Percentiles rank a stretch among this genome's conserved stretches.
phyloP scores from a whole-genome alignment of 176 grass and related monocot species.

The Coix lacrymajobi region DNA sequence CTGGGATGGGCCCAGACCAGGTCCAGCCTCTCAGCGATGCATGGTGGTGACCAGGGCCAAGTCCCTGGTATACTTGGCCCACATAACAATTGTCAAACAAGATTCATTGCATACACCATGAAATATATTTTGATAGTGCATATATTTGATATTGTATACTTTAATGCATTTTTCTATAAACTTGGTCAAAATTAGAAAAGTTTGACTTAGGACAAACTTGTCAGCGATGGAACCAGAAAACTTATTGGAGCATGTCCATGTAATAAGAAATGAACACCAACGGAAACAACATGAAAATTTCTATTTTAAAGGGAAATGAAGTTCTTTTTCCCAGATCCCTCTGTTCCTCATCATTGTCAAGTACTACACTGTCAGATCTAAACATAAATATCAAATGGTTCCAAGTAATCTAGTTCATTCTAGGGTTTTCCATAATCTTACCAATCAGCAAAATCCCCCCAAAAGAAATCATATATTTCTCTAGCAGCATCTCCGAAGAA shows the following conservation, averaged over 20 bases:
- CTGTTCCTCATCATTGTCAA: neutral
- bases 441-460: conserved; percentile 98
- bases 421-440: conserved; percentile 37
- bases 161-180: too few species aligned
- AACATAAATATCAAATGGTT: neutral
- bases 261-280: neutral
- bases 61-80: too few species aligned
- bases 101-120: too few species aligned
- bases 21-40: too few species aligned
- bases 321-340: neutral
- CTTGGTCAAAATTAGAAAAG: too few species aligned
- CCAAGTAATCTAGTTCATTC: neutral
- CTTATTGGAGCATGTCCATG: neutral
- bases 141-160: too few species aligned
- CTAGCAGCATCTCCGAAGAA: conserved; percentile 97
- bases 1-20: too few species aligned
- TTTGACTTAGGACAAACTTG: too few species aligned
- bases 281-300: neutral
- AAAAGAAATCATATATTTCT: conserved; percentile 99
- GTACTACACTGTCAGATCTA: neutral
- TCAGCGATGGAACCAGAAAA: neutral
- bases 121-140: too few species aligned
- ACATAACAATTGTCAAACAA: too few species aligned
- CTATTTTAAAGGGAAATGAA: neutral
- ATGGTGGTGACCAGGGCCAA: too few species aligned